phyloP scores from a whole-genome alignment of 2,329 filamentous ascomycete genomes.

The Fusarium sambucinum region DNA sequence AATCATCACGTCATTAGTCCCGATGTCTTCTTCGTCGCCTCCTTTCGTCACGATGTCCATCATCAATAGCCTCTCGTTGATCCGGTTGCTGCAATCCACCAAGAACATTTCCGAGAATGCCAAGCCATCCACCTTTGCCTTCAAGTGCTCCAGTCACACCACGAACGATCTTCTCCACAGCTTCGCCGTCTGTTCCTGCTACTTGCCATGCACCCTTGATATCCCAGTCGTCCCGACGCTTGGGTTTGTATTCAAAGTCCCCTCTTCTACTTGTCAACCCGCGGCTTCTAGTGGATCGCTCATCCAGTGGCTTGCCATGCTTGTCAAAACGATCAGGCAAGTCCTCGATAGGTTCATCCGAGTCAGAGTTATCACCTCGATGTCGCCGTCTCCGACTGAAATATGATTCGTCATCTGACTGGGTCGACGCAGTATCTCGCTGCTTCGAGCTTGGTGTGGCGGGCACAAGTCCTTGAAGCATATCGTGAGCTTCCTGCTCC shows the following conservation, averaged over 20 bases:
- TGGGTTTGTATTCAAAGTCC: slow-evolving; percentile 57
- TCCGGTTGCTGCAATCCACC: slow-evolving; percentile 39
- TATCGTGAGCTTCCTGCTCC: slow-evolving; percentile 36
- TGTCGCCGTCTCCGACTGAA: slow-evolving; percentile 39
- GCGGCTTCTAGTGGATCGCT: slow-evolving; percentile 26
- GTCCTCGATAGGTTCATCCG: slow-evolving; percentile 57
- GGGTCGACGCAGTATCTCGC: slow-evolving; percentile 43
- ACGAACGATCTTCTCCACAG: slow-evolving; percentile 53
- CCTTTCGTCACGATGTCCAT: slow-evolving; percentile 36
- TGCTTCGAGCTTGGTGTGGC: slow-evolving; percentile 29
- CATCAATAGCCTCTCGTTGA: slow-evolving; percentile 25
- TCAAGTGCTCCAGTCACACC: slow-evolving; percentile 49
- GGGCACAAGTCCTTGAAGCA: slow-evolving; percentile 36
- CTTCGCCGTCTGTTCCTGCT: slow-evolving; percentile 57
- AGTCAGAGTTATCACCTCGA: slow-evolving; percentile 34
- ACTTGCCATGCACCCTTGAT: slow-evolving; percentile 60
- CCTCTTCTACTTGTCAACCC: slow-evolving; percentile 56
- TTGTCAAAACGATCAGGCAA: slow-evolving; percentile 63
- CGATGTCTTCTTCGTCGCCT: slow-evolving; percentile 29
- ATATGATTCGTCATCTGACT: slow-evolving; percentile 29
- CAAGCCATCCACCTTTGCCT: slow-evolving; percentile 50
- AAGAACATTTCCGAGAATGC: slow-evolving; percentile 50
- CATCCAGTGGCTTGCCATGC: slow-evolving; percentile 57
- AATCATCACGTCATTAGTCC: slow-evolving; percentile 46
- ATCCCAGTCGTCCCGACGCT: slow-evolving; percentile 51